Conservation (phyloP, 2,329 filamentous ascomycete genomes). For the Fusarium sp. region DNA sequence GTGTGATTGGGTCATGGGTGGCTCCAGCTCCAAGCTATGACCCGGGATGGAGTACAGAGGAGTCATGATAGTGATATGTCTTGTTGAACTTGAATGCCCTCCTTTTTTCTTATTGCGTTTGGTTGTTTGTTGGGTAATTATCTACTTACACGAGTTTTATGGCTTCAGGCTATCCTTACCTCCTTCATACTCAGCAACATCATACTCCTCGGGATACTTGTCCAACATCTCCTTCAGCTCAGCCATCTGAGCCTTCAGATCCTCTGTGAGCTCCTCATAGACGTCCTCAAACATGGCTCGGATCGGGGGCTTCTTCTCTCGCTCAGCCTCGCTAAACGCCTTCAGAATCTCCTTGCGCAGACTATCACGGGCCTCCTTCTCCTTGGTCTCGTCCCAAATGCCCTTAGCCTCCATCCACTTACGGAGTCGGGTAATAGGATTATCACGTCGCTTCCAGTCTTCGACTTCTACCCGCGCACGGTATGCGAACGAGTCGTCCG, state of each 20-base stretch:
- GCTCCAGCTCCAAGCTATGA: conserved; percentile 8
- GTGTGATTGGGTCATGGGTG: conserved; percentile 2
- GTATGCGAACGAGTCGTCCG: conserved; percentile 96
- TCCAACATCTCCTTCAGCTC: conserved; percentile 80
- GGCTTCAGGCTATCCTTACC: conserved; percentile 69
- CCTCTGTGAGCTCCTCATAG: conserved; percentile 86
- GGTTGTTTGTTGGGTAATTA: neutral
- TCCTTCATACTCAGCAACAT: conserved; percentile 76
- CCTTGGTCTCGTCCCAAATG: conserved; percentile 84
- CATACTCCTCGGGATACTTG: conserved; percentile 91
- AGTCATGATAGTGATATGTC: neutral
- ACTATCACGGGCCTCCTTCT: conserved; percentile 72
- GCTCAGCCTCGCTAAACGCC: conserved; percentile 84
- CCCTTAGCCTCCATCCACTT: conserved; percentile 89
- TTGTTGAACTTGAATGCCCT: neutral
- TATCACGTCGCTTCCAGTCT: conserved; percentile 91
- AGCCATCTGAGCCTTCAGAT: conserved; percentile 73
- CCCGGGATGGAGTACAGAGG: neutral
- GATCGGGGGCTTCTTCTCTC: conserved; percentile 78
- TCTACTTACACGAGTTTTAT: conserved; percentile 12
- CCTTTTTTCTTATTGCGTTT: neutral
- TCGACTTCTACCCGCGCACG: conserved; percentile 92
- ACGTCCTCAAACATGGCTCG: conserved; percentile 82
- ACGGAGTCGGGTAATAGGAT: conserved; percentile 81
- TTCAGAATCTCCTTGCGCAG: conserved; percentile 78